Evolutionary conservation across 345 rosid genomes (phyloP), one percentile per base, ranked within the genome.

Genomic region (Brassica cretica): DNA sequence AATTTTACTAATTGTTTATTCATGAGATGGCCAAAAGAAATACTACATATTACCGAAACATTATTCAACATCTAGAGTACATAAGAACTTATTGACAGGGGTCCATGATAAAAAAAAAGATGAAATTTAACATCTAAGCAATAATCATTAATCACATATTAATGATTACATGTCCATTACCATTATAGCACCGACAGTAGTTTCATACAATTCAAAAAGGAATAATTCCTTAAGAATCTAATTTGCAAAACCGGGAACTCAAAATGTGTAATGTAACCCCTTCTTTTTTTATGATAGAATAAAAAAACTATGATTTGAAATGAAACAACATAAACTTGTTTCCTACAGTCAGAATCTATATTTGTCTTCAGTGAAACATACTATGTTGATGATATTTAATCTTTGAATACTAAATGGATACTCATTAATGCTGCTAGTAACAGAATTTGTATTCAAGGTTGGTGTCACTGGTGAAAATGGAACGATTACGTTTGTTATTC

Each of bases 131-230:
- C 80, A 53, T 37, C 24, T 64, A 68, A 64, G 76, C 71, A 71
- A 64, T 77, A 71, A 77, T n/a, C n/a, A n/a, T n/a, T n/a, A n/a
- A n/a, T 77, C 81, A 77, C 81, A 1, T 64, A 29, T 55, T 77
- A 64, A 77, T 77, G 81, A 77, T 77, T 77, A 77, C 81, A 71
- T 71, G 30, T 66, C 81, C 81, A 77, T 61, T 76, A 62, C 63
- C 80, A 77, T 77, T 77, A 71, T 64, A 77, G 71, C 80, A 77
- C 76, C 76, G 76, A 77, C 80, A 64, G 66, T 25, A 53, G 73
- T 30, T 71, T 71, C 59, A 55, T 24, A 24, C 6, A 61, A 75
- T 58, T 58, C n/a, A 58, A 58, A 56, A 8, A 68, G 1, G 5
- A 3, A 2, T 1, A 15, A 15, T n/a, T n/a, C 9, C 65, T 33